Conservation (phyloP, 768 basidiomycete species). For the Leccinellum luteum region DNA sequence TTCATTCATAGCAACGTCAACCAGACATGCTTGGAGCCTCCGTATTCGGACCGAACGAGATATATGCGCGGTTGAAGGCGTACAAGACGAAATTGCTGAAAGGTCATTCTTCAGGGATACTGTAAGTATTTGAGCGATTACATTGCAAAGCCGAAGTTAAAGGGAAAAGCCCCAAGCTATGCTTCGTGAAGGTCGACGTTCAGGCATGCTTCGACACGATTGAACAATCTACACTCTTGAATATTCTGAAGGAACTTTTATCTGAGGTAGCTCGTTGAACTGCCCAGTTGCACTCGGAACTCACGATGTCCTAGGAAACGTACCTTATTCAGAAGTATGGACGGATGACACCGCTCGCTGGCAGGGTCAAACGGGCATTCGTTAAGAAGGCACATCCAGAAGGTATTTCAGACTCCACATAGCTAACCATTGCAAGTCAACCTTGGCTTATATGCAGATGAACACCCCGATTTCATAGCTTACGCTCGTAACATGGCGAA, state of each 20-base stretch:
- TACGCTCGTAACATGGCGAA: slow-evolving; percentile 67
- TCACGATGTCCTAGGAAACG: slow-evolving; percentile 46
- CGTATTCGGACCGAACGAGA: slow-evolving; percentile 78
- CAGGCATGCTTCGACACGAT: slow-evolving; percentile 97
- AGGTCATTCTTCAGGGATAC: slow-evolving; percentile 36
- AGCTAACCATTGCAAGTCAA: not conserved
- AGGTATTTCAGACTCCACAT: slow-evolving; percentile 38
- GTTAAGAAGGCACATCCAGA: slow-evolving; percentile 64
- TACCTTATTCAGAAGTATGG: slow-evolving; percentile 74
- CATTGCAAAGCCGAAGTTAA: not conserved
- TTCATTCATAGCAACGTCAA: slow-evolving; percentile 50
- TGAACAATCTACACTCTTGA: slow-evolving; percentile 79
- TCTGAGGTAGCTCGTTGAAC: slow-evolving; percentile 51
- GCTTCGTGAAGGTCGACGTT: slow-evolving; percentile 96
- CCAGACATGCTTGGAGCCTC: slow-evolving; percentile 73
- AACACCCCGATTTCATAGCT: slow-evolving; percentile 70
- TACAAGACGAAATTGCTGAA: slow-evolving; percentile 57
- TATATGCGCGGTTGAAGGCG: slow-evolving; percentile 68
- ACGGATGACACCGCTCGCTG: slow-evolving; percentile 55
- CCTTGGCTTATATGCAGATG: slow-evolving; percentile 45
- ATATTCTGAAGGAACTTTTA: slow-evolving; percentile 70
- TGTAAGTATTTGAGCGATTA: slow-evolving; percentile 44
- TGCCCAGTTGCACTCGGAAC: not conserved
- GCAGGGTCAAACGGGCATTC: slow-evolving; percentile 56
- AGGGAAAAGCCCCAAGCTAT: slow-evolving; percentile 72